Conservation (phyloP, 768 basidiomycete genomes). For the Lyophyllum decastes region DNA sequence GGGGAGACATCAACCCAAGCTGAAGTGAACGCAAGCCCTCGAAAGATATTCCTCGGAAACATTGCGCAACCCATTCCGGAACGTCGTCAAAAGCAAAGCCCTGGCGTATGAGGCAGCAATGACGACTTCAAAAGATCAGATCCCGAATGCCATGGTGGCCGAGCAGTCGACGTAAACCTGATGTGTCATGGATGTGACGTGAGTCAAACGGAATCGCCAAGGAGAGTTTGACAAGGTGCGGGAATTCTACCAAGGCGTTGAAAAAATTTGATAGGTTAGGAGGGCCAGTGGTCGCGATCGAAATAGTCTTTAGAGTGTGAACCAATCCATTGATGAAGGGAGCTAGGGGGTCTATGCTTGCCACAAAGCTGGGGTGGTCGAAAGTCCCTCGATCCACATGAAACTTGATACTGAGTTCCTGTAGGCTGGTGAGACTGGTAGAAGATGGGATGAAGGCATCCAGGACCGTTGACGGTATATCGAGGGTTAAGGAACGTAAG, state of each 20-base stretch:
- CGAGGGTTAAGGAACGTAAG: neutral
- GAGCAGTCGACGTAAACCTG: constrained; percentile 19
- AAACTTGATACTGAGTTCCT: constrained; percentile 17
- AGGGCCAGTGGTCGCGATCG: constrained; percentile 24
- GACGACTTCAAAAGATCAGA: constrained; percentile 16
- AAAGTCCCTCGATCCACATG: constrained; percentile 9
- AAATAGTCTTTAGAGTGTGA: constrained; percentile 6
- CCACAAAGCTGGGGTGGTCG: neutral
- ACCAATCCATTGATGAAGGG: neutral
- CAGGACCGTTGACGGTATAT: constrained; percentile 1
- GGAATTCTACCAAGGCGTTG: constrained; percentile 17
- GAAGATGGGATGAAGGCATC: neutral
- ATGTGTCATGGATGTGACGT: constrained; percentile 20
- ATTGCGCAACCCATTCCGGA: neutral
- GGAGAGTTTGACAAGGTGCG: constrained; percentile 15
- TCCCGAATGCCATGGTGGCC: constrained; percentile 16
- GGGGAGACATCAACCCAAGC: neutral
- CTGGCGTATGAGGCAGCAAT: constrained; percentile 12
- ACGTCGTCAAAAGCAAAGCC: too few relatives aligned
- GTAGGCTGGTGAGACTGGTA: neutral
- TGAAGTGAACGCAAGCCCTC: neutral
- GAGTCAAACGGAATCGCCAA: constrained; percentile 24
- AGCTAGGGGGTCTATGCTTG: neutral
- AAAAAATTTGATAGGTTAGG: constrained; percentile 21
- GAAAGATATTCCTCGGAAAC: constrained; percentile 12